Evolutionary conservation across 768 basidiomycete species (phyloP).

Genomic region (Termitomyces sp.): DNA sequence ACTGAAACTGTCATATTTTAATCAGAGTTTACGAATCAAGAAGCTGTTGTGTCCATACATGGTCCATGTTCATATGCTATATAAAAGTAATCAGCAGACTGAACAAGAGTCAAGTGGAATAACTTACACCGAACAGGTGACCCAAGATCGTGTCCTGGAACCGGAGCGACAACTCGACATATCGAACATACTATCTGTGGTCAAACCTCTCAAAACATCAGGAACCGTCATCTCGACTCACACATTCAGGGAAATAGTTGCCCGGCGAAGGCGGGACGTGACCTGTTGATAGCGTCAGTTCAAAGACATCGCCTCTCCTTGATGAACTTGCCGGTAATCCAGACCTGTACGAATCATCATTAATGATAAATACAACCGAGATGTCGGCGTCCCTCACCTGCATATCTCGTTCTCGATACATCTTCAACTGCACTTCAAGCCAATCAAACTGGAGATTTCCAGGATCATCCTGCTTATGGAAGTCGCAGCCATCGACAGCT

Average conservation of each 20-base stretch:
- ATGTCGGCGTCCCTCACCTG: slow-evolving; percentile 45
- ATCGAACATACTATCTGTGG: slow-evolving; percentile 50
- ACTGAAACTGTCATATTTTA: slow-evolving; percentile 41
- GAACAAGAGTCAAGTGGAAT: slow-evolving; percentile 15
- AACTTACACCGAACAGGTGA: slow-evolving; percentile 74
- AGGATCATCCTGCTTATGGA: slow-evolving; percentile 64
- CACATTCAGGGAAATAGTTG: slow-evolving; percentile 84
- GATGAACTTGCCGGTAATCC: slow-evolving; percentile 35
- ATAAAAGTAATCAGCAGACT: slow-evolving; percentile 19
- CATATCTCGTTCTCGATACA: slow-evolving; percentile 65
- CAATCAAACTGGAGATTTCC: slow-evolving; percentile 87
- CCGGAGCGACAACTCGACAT: slow-evolving; percentile 68
- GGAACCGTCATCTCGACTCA: slow-evolving; percentile 31
- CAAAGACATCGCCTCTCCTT: slow-evolving; percentile 1
- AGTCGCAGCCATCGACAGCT: slow-evolving; percentile 78
- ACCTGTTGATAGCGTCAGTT: slow-evolving; percentile 33
- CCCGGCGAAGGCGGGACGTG: slow-evolving; percentile 83
- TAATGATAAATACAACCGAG: neutral
- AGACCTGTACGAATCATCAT: slow-evolving; percentile 26
- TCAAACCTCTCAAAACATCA: slow-evolving; percentile 5
- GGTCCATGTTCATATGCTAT: slow-evolving; percentile 83
- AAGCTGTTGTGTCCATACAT: slow-evolving; percentile 34
- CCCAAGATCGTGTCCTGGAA: slow-evolving; percentile 88
- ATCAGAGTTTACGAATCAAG: slow-evolving; percentile 3
- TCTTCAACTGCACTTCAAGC: slow-evolving; percentile 79